These are phyloP conservation scores for Arthrobotrys megalospora DNA, from an alignment of 2,329 filamentous ascomycete species.

Conservation along the genomic window DNA sequence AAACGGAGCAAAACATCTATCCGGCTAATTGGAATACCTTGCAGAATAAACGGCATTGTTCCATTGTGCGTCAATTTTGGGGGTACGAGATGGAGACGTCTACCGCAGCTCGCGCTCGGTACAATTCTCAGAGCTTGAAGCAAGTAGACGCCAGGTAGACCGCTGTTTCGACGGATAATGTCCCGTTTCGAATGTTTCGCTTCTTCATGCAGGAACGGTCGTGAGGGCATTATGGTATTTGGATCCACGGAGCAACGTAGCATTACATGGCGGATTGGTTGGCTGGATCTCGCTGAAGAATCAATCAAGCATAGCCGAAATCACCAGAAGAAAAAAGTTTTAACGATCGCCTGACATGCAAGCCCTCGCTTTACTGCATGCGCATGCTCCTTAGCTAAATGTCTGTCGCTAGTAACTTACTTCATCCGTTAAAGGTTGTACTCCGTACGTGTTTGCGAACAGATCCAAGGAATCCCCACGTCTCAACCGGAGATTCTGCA, in stretches of 20 bases:
- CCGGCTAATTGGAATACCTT: slow-evolving; percentile 54
- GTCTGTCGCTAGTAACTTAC: slow-evolving; percentile 19
- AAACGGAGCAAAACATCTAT: slow-evolving; percentile 47
- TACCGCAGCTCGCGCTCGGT: slow-evolving; percentile 24
- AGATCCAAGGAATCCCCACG: slow-evolving; percentile 17
- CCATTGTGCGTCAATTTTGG: slow-evolving; percentile 49
- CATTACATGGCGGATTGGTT: slow-evolving; percentile 40
- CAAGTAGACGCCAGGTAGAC: slow-evolving; percentile 46
- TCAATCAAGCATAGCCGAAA: slow-evolving; percentile 33
- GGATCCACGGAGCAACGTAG: slow-evolving; percentile 48
- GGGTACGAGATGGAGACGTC: slow-evolving; percentile 39
- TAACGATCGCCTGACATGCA: slow-evolving; percentile 49
- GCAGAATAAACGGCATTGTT: slow-evolving; percentile 44
- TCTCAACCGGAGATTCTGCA: slow-evolving; percentile 16
- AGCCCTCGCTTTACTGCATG: slow-evolving; percentile 39
- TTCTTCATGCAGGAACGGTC: slow-evolving; percentile 59
- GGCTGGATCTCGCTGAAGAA: slow-evolving; percentile 25
- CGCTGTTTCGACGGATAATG: slow-evolving; percentile 56
- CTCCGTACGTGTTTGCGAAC: slow-evolving; percentile 12
- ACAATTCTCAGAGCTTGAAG: slow-evolving; percentile 33
- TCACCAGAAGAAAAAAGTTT: slow-evolving; percentile 18
- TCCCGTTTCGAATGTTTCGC: slow-evolving; percentile 48
- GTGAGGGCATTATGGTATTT: slow-evolving; percentile 37
- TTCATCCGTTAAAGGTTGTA: slow-evolving; percentile 22
- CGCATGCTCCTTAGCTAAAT: slow-evolving; percentile 27